Conservation (phyloP, 257 asterid genomes). For the Capsicum chinense region DNA sequence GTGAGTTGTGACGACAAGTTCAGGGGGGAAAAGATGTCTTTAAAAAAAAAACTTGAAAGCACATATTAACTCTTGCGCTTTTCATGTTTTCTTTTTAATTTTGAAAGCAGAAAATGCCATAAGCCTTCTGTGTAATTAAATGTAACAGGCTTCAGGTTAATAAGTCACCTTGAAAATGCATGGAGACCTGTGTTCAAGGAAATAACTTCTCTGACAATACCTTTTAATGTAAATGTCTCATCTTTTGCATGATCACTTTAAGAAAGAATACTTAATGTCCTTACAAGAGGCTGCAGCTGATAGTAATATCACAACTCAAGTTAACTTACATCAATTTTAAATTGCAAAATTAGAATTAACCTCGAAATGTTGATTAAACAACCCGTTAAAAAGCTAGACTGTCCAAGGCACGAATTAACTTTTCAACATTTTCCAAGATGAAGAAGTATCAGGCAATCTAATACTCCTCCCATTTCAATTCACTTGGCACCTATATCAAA, state of each 20-base stretch:
- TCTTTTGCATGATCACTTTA: neutral
- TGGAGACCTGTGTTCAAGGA: neutral
- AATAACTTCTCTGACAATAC: neutral
- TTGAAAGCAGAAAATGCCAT: too few species aligned
- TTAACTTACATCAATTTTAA: neutral
- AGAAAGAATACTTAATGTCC: neutral
- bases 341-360: neutral
- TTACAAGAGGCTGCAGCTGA: neutral
- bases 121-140: too few species aligned
- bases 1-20: too few species aligned
- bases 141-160: neutral
- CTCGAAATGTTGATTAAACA: neutral
- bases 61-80: too few species aligned
- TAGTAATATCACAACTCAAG: neutral
- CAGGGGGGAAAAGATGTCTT: too few species aligned
- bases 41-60: too few species aligned
- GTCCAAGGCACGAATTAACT: neutral
- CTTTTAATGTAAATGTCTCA: neutral
- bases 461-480: too few species aligned
- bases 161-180: neutral
- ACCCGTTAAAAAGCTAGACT: neutral
- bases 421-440: neutral
- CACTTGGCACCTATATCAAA: too few species aligned
- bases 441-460: neutral
- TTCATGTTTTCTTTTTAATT: too few species aligned